Evolutionary conservation across 352 stramenopile species (phyloP), one percentile per base, ranked within the genome.

Genomic region (Pythium brachiatum): DNA sequence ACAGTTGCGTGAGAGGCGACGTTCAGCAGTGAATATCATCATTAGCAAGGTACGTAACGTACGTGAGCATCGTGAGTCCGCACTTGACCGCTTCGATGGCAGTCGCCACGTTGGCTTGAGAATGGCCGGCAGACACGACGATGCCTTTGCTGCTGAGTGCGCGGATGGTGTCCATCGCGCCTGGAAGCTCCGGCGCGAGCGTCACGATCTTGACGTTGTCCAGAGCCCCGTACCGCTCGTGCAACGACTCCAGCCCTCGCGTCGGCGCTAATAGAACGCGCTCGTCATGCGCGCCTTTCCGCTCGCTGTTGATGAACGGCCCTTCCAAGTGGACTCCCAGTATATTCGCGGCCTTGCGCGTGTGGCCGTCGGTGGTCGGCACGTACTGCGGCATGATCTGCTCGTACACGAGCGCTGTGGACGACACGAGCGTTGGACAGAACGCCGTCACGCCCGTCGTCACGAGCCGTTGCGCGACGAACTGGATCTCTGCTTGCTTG

Each of bases 361-460:
- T 57, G 36, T 66, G 58, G 21, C 62, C 68, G 56, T 74, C 76
- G 1, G 47, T 75, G 23, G 70, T 83, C 53, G 62, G 72, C 23
- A 54, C 60, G 62, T 71, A 94, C 53, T 71, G 83, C 20, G 70
- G 60, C 50, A 94, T 56, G 3, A 95, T 63, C 25, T 64, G 31
- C 29, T 63, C 50, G 73, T 97, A 96, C 21, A 81, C 80, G 2
- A 83, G 62, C 16, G 69, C 63, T 0, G 62, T 68, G 5, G 81
- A 94, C n/a, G 83, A 93, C 16, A 97, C 87, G 55, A 97, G 73
- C 15, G 90, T 97, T n/a, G 89, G 89, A 62, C 86, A 96, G 62
- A 95, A 96, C 23, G 75, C 78, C 6, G 88, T 97, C 38, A 94
- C 86, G 18, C 89, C 90, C 21, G 75, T 83, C 21, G 73, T 50